Evolutionary conservation across 805 yeast genomes (phyloP).

Genomic region (Kodamaea laetipori): DNA sequence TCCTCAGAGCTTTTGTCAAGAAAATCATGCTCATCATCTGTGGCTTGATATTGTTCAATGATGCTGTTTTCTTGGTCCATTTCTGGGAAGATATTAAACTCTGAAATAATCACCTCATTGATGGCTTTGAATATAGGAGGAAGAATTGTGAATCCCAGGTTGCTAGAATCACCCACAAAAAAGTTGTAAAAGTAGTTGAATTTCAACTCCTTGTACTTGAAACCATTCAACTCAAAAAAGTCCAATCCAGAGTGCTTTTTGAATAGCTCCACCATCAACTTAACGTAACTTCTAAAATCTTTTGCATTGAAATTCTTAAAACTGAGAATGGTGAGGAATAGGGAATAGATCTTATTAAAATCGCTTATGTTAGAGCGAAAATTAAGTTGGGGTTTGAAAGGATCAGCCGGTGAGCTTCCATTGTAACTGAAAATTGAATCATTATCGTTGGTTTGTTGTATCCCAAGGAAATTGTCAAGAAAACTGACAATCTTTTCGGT

Average conservation of each 20-base stretch:
- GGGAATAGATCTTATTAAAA: conserved; percentile 24
- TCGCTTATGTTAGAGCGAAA: conserved; percentile 21
- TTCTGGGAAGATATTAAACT: conserved; percentile 23
- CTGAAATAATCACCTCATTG: conserved; percentile 18
- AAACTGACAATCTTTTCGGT: conserved; percentile 24
- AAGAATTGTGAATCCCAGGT: conserved; percentile 17
- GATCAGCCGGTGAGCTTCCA: background rate
- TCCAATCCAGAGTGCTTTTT: conserved; percentile 22
- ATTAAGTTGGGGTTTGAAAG: conserved; percentile 15
- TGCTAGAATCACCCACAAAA: conserved; percentile 17
- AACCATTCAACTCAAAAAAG: conserved; percentile 23
- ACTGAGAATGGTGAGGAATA: conserved; percentile 26
- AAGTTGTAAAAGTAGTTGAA: conserved; percentile 21
- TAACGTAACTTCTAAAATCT: conserved; percentile 21
- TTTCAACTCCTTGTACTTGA: conserved; percentile 21
- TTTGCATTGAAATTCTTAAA: conserved; percentile 16
- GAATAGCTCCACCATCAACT: conserved; percentile 25
- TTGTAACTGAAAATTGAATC: conserved; percentile 27
- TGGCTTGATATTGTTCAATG: background rate
- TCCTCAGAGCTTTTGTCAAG: background rate
- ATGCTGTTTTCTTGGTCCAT: conserved; percentile 13
- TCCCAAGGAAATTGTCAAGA: conserved; percentile 22
- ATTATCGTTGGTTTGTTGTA: conserved; percentile 10
- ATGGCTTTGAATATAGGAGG: conserved; percentile 18
- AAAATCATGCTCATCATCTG: background rate